Percentiles rank a stretch among this genome's conserved stretches.
Conservation (phyloP, 2,329 filamentous ascomycete genomes). For the Aureobasidium sp. region DNA sequence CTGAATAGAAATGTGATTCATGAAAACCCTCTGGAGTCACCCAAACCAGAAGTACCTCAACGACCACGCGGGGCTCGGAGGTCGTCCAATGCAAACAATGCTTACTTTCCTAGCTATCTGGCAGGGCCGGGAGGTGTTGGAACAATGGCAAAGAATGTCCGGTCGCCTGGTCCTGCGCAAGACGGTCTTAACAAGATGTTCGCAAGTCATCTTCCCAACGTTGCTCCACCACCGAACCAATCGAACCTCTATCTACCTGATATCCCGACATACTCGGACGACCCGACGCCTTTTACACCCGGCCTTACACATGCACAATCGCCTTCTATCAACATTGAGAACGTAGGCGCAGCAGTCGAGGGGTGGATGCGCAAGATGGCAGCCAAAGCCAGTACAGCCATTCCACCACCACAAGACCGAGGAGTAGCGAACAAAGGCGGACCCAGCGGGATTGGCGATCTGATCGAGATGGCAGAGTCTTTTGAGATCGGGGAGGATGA, state of each 20-base stretch:
- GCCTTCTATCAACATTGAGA: constrained; percentile 53
- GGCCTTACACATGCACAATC: constrained; percentile 11
- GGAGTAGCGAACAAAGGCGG: constrained; percentile 20
- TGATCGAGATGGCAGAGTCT: constrained; percentile 64
- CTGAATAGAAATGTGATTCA: constrained; percentile 36
- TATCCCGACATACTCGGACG: constrained; percentile 45
- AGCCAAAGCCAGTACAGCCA: constrained; percentile 41
- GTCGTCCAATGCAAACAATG: constrained; percentile 29
- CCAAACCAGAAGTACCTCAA: constrained; percentile 26
- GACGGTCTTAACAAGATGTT: constrained; percentile 81
- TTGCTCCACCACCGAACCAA: constrained; percentile 56
- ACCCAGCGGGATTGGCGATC: constrained; percentile 44
- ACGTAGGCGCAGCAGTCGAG: constrained; percentile 80
- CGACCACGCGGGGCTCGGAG: constrained; percentile 32
- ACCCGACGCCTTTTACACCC: constrained; percentile 15
- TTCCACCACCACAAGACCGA: constrained; percentile 17
- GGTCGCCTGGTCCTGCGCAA: constrained; percentile 70
- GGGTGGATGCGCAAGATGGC: constrained; percentile 84
- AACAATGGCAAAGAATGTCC: constrained; percentile 62
- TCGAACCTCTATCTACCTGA: constrained; percentile 47
- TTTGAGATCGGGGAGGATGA: constrained; percentile 33
- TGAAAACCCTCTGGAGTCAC: constrained; percentile 22
- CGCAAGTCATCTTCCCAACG: constrained; percentile 69
- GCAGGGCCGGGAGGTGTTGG: constrained; percentile 83
- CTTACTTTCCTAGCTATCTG: constrained; percentile 47